These are phyloP conservation scores for Dothideomycetes sp. DNA, from an alignment of 2,329 filamentous ascomycete genomes.

Conservation along the genomic window DNA sequence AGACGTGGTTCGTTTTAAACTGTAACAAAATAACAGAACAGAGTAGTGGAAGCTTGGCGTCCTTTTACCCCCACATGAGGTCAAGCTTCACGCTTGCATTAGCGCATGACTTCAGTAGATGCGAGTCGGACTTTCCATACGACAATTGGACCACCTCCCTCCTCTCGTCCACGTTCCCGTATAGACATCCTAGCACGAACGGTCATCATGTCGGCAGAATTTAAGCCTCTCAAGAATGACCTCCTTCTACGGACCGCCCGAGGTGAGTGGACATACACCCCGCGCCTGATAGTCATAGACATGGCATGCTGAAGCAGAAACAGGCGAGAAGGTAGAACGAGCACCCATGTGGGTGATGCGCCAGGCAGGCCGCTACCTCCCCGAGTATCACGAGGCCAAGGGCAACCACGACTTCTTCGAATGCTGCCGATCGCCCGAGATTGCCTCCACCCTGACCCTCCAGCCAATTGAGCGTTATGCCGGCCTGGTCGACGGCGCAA, in stretches of 20 bases:
- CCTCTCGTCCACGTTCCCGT: too few relatives aligned
- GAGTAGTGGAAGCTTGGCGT: too few relatives aligned
- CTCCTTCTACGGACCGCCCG: slow-evolving; percentile 79
- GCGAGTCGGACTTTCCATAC: too few relatives aligned
- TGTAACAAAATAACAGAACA: too few relatives aligned
- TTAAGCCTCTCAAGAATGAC: slow-evolving; percentile 84
- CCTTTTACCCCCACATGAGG: too few relatives aligned
- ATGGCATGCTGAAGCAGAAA: too few relatives aligned
- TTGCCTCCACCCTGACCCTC: slow-evolving; percentile 84
- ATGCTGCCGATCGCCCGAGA: slow-evolving; percentile 86
- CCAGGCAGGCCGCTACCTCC: slow-evolving; percentile 94
- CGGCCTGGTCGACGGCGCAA: slow-evolving; percentile 87
- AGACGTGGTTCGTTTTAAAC: too few relatives aligned
- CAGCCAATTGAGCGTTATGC: slow-evolving; percentile 89
- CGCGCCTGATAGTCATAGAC: too few relatives aligned
- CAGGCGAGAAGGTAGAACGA: slow-evolving; percentile 85
- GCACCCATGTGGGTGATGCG: slow-evolving; percentile 99
- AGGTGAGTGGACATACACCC: slow-evolving; percentile 57
- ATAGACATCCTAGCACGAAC: too few relatives aligned
- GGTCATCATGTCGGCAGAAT: slow-evolving; percentile 34
- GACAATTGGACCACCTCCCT: too few relatives aligned
- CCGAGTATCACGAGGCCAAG: slow-evolving; percentile 95
- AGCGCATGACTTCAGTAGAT: too few relatives aligned
- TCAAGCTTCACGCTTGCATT: too few relatives aligned
- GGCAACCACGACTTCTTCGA: slow-evolving; percentile 89